Evolutionary conservation across 371 early-diverging fungal species (phyloP).

Genomic region (Lichtheimia ramosa): DNA sequence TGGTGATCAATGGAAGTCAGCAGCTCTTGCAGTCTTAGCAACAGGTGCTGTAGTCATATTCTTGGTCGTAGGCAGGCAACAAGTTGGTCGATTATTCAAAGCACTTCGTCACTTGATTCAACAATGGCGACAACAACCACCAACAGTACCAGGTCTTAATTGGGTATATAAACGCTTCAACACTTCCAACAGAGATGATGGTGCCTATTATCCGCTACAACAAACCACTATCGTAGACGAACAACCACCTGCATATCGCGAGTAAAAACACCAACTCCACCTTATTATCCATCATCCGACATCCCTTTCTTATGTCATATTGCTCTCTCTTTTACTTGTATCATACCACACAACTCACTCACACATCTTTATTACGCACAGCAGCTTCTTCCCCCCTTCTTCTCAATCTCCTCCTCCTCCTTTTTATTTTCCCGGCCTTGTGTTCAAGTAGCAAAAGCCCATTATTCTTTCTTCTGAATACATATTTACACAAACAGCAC

Average conservation of each 20-base stretch:
- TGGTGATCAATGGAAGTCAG: slow-evolving; percentile 45
- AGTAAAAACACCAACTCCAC: slow-evolving; percentile 7
- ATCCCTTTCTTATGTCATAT: slow-evolving; percentile 1
- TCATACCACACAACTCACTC: neutral
- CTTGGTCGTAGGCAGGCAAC: slow-evolving; percentile 32
- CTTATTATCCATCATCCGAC: neutral
- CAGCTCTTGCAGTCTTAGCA: slow-evolving; percentile 31
- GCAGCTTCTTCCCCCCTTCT: neutral
- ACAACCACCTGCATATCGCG: slow-evolving; percentile 42
- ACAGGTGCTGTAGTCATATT: slow-evolving; percentile 33
- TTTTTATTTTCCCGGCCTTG: neutral
- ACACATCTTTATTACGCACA: neutral
- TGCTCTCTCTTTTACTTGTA: neutral
- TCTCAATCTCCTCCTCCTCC: neutral
- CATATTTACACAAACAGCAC: too few species aligned
- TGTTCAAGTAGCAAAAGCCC: too few species aligned
- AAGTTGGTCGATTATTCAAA: slow-evolving; percentile 21
- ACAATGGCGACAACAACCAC: slow-evolving; percentile 34
- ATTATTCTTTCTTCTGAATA: too few species aligned
- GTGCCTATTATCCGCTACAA: slow-evolving; percentile 32
- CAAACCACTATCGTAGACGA: slow-evolving; percentile 16
- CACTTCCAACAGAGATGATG: slow-evolving; percentile 11
- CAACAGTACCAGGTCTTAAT: slow-evolving; percentile 19
- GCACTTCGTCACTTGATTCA: slow-evolving; percentile 27
- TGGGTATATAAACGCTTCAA: slow-evolving; percentile 34